Conservation (phyloP, 306 rosid genomes). For the Fragaria nilgerrensis region DNA sequence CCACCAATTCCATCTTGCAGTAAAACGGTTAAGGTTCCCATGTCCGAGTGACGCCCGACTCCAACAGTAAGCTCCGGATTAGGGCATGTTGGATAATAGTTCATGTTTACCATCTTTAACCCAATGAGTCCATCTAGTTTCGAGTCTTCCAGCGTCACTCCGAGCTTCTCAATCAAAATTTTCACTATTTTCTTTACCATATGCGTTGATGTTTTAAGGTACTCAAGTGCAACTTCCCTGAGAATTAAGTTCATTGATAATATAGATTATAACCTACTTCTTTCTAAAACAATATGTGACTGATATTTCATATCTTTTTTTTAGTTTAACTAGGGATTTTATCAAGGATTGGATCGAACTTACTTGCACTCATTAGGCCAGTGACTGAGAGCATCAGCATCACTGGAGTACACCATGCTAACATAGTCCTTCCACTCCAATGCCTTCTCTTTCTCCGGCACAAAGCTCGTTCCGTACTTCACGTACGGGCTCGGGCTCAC, state of each 20-base stretch:
- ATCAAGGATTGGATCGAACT: neutral
- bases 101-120: constrained; percentile 51
- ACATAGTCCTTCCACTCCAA: constrained; percentile 69
- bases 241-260: neutral
- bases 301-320: neutral
- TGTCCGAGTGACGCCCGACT: constrained; percentile 67
- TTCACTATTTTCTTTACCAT: constrained; percentile 39
- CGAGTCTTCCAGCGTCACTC: constrained; percentile 36
- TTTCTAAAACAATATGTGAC: no score
- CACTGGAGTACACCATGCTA: constrained; percentile 46
- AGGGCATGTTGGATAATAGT: constrained; percentile 68
- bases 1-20: constrained; percentile 77
- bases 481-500: constrained; percentile 39
- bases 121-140: constrained; percentile 40
- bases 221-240: constrained; percentile 55
- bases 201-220: constrained; percentile 40
- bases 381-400: constrained; percentile 48
- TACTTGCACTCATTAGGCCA: constrained; percentile 67
- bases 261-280: no score
- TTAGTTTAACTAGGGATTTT: neutral
- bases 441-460: constrained; percentile 59
- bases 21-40: constrained; percentile 55
- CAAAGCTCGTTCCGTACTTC: constrained; percentile 62
- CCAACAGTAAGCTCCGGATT: constrained; percentile 72
- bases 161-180: constrained; percentile 41